phyloP scores from a whole-genome alignment of 2,329 filamentous ascomycete genomes.

The Trichoderma sp. region DNA sequence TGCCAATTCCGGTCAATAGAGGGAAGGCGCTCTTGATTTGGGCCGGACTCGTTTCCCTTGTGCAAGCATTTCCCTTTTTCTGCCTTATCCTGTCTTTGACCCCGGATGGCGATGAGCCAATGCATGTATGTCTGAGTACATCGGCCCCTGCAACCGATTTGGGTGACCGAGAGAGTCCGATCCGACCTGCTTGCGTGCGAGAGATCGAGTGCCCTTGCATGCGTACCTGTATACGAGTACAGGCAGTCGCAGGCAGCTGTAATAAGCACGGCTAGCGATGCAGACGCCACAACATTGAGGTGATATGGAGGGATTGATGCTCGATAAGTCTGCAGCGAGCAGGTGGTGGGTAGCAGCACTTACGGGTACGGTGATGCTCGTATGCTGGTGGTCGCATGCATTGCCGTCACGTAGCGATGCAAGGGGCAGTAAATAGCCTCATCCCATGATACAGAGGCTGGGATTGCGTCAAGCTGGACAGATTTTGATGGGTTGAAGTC shows the following conservation, averaged over 20 bases:
- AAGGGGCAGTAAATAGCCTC: neutral
- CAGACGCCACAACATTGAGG: neutral
- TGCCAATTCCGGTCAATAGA: neutral
- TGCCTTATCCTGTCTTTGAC: neutral
- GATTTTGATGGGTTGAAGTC: neutral
- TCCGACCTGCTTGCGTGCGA: neutral
- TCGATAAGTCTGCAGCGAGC: neutral
- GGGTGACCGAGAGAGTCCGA: neutral
- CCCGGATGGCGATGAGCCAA: slow-evolving; percentile 1
- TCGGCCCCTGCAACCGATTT: neutral
- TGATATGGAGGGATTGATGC: neutral
- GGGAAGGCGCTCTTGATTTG: neutral
- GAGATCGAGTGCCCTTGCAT: neutral
- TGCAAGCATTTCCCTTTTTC: neutral
- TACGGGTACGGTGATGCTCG: neutral
- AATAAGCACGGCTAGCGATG: neutral
- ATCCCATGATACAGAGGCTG: neutral
- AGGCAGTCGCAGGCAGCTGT: neutral
- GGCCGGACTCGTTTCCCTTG: neutral
- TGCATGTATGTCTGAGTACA: slow-evolving; percentile 7
- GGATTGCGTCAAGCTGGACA: neutral
- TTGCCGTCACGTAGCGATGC: neutral
- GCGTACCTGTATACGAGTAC: neutral
- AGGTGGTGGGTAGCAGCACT: neutral
- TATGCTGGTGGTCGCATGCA: neutral